Conservation (phyloP, 1,139 yeast species). For the Trichomonascaceae sp. region DNA sequence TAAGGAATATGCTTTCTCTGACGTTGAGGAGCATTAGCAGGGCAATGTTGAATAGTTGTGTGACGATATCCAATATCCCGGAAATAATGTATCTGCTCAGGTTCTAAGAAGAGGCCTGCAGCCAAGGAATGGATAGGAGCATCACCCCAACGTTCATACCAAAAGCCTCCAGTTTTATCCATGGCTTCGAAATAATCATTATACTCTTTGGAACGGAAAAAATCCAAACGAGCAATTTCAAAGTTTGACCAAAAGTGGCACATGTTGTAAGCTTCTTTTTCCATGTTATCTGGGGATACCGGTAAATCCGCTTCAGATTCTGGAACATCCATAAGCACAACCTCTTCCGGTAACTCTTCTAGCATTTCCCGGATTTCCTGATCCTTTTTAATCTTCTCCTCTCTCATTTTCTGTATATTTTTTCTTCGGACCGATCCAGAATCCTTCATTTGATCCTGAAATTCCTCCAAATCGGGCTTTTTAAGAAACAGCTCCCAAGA, state of each 20-base stretch:
- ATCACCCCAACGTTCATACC: conserved; percentile 91
- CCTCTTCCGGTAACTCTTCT: conserved; percentile 20
- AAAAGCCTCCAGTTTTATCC: conserved; percentile 74
- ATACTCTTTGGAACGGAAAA: conserved; percentile 61
- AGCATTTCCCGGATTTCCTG: conserved; percentile 15
- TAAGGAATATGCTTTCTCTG: conserved; percentile 31
- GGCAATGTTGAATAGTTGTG: conserved; percentile 76
- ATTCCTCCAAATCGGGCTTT: conserved; percentile 20
- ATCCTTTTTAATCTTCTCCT: conserved; percentile 23
- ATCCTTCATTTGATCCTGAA: conserved; percentile 15
- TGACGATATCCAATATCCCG: conserved; percentile 86
- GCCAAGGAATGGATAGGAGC: conserved; percentile 90
- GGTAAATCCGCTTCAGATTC: conserved; percentile 12
- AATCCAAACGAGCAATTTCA: conserved; percentile 75
- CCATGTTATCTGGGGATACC: conserved; percentile 32
- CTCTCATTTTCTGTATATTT: conserved; percentile 26
- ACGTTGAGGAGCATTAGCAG: conserved; percentile 48
- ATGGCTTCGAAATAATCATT: conserved; percentile 58
- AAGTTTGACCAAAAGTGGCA: conserved; percentile 95
- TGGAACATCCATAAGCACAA: conserved; percentile 14
- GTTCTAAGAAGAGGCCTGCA: conserved; percentile 60
- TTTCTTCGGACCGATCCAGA: conserved; percentile 21
- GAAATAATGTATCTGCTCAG: conserved; percentile 74
- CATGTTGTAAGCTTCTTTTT: conserved; percentile 63
- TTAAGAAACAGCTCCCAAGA: conserved; percentile 34